Conservation (phyloP, 306 rosid species). For the Albizia julibrissin region DNA sequence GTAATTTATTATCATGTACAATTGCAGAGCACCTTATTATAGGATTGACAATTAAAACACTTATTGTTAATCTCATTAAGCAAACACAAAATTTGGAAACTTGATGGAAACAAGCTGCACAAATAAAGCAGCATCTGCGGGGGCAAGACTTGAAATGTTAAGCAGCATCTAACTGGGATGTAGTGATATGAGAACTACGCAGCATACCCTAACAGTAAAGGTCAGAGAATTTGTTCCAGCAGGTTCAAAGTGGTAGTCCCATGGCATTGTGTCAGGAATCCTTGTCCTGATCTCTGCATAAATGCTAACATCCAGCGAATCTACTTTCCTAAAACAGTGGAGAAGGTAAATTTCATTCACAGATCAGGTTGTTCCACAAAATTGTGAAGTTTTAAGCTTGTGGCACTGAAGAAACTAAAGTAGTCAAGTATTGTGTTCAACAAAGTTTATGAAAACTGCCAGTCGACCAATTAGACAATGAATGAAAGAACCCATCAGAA, state of each 20-base stretch:
- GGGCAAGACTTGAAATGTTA: neutral
- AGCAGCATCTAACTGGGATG: neutral
- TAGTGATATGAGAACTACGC: neutral
- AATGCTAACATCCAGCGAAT: constrained; percentile 72
- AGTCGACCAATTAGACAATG: neutral
- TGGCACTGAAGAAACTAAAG: constrained; percentile 11
- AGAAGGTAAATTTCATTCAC: constrained; percentile 16
- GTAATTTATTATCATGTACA: constrained; percentile 5
- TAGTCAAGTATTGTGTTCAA: constrained; percentile 9
- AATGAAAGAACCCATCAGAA: neutral
- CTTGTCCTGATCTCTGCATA: constrained; percentile 95
- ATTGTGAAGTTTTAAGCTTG: neutral
- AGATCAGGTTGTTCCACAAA: neutral
- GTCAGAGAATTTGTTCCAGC: constrained; percentile 78
- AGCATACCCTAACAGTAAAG: constrained; percentile 80
- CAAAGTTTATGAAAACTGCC: neutral
- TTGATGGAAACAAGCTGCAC: neutral
- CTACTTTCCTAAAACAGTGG: constrained; percentile 67
- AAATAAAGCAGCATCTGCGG: neutral
- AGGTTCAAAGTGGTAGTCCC: constrained; percentile 96
- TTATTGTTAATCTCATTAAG: neutral
- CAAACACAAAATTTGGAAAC: neutral
- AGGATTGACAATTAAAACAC: neutral
- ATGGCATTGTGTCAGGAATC: constrained; percentile 84
- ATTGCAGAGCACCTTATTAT: neutral